Conservation (phyloP, 352 stramenopile species). For the Phytopythium vexans region DNA sequence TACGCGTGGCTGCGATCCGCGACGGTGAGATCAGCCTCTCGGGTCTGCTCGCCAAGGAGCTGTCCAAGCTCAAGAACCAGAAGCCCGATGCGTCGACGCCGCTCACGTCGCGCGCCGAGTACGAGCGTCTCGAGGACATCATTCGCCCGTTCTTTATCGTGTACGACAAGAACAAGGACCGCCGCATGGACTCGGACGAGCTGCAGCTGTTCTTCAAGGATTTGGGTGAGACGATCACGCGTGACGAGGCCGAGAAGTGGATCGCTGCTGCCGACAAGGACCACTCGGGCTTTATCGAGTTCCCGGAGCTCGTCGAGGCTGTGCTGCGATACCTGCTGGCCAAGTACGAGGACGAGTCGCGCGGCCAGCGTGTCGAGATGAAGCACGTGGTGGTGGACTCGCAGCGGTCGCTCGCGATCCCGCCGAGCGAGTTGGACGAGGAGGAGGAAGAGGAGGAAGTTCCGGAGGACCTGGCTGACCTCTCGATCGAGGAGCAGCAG, state of each 20-base stretch:
- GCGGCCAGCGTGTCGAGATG: constrained; percentile 52
- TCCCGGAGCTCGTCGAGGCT: constrained; percentile 93
- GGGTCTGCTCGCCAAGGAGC: constrained; percentile 71
- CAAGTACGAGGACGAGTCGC: constrained; percentile 65
- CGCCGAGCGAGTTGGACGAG: constrained; percentile 61
- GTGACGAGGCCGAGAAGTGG: constrained; percentile 77
- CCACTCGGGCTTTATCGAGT: constrained; percentile 89
- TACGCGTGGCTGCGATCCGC: constrained; percentile 66
- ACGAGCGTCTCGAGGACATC: constrained; percentile 86
- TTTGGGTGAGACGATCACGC: constrained; percentile 87
- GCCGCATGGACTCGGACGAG: constrained; percentile 89
- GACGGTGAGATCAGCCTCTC: constrained; percentile 77
- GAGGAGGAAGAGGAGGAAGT: constrained; percentile 94
- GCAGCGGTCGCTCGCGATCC: constrained; percentile 35
- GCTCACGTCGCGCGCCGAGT: constrained; percentile 45
- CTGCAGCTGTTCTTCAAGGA: constrained; percentile 93
- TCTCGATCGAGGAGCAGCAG: constrained; percentile 95
- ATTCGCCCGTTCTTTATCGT: constrained; percentile 91
- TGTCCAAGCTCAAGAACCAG: constrained; percentile 62
- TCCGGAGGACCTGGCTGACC: constrained; percentile 91
- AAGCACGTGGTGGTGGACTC: constrained; percentile 44
- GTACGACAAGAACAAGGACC: constrained; percentile 93
- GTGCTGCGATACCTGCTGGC: constrained; percentile 84
- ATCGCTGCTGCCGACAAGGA: constrained; percentile 91
- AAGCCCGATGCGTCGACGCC: constrained; percentile 33